phyloP scores from a whole-genome alignment of 805 yeast genomes.

The Ogataea zsoltii region DNA sequence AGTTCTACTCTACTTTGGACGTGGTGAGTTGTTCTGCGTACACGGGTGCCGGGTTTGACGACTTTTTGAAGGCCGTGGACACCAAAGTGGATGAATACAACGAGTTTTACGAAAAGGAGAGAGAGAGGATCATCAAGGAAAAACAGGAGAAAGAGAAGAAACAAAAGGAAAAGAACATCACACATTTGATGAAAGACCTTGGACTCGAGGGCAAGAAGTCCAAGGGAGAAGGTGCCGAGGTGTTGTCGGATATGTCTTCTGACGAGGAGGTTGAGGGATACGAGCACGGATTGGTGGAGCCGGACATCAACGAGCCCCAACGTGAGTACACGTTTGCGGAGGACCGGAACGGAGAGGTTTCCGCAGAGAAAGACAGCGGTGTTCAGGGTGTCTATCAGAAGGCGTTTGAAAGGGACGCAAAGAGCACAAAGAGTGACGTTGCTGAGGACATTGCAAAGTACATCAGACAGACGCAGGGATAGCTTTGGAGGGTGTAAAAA shows the following conservation, averaged over 20 bases:
- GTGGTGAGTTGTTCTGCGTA: constrained; percentile 90
- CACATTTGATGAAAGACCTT: constrained; percentile 80
- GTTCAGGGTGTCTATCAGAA: constrained; percentile 71
- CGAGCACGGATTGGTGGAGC: constrained; percentile 46
- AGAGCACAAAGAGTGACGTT: constrained; percentile 60
- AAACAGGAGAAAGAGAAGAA: constrained; percentile 74
- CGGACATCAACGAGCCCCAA: constrained; percentile 39
- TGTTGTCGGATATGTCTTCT: constrained; percentile 49
- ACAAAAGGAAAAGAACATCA: constrained; percentile 69
- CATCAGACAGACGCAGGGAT: constrained; percentile 37
- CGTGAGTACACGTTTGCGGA: constrained; percentile 74
- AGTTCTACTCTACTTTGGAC: constrained; percentile 89
- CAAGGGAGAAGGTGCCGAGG: constrained; percentile 42
- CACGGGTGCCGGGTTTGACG: constrained; percentile 94
- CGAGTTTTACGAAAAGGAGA: constrained; percentile 77
- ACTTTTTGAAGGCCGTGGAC: constrained; percentile 81
- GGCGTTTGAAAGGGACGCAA: constrained; percentile 66
- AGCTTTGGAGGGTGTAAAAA: neutral
- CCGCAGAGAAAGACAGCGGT: constrained; percentile 45
- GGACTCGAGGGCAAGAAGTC: constrained; percentile 52
- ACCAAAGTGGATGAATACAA: constrained; percentile 86
- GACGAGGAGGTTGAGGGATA: constrained; percentile 44
- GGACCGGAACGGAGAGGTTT: constrained; percentile 59
- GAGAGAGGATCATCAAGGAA: constrained; percentile 75
- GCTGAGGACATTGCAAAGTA: constrained; percentile 74